phyloP scores from a whole-genome alignment of 768 basidiomycete species.

The Boletellus sp. region DNA sequence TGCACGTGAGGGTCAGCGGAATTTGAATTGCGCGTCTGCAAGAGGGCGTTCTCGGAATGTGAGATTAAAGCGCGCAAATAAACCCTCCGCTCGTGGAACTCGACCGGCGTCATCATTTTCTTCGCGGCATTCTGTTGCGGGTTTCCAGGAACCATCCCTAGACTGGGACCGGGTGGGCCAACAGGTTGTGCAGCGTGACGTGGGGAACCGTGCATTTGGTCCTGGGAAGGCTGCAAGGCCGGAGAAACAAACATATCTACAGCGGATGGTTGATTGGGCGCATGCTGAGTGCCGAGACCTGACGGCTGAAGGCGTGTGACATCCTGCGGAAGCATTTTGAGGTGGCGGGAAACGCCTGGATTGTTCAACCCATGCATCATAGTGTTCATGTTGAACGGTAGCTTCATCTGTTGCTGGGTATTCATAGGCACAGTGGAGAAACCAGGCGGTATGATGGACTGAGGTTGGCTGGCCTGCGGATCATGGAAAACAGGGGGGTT shows the following conservation, averaged over 20 bases:
- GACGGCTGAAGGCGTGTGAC: conserved; percentile 35
- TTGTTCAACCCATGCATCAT: conserved; percentile 38
- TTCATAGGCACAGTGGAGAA: conserved; percentile 40
- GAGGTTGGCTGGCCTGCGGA: conserved; percentile 26
- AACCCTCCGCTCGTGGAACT: conserved; percentile 23
- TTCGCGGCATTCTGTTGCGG: conserved; percentile 26
- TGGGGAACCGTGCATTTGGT: conserved; percentile 51
- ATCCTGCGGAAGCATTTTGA: conserved; percentile 47
- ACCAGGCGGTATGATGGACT: conserved; percentile 33
- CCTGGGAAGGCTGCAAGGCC: conserved; percentile 37
- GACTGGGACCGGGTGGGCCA: conserved; percentile 18
- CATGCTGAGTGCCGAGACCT: conserved; percentile 30
- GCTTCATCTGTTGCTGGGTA: conserved; percentile 34
- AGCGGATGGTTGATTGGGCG: conserved; percentile 37
- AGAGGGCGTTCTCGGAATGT: conserved; percentile 14
- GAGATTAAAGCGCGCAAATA: conserved; percentile 8
- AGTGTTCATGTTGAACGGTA: conserved; percentile 28
- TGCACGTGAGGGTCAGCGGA: conserved; percentile 18
- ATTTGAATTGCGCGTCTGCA: conserved; percentile 11
- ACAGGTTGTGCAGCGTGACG: conserved; percentile 29
- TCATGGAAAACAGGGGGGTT: conserved; percentile 37
- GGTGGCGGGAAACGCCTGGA: conserved; percentile 28
- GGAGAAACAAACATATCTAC: conserved; percentile 49
- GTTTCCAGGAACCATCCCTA: conserved; percentile 20
- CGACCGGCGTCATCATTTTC: conserved; percentile 14